Evolutionary conservation across 495 filamentous ascomycete species (phyloP).

Genomic region (Cryomyces antarcticus): DNA sequence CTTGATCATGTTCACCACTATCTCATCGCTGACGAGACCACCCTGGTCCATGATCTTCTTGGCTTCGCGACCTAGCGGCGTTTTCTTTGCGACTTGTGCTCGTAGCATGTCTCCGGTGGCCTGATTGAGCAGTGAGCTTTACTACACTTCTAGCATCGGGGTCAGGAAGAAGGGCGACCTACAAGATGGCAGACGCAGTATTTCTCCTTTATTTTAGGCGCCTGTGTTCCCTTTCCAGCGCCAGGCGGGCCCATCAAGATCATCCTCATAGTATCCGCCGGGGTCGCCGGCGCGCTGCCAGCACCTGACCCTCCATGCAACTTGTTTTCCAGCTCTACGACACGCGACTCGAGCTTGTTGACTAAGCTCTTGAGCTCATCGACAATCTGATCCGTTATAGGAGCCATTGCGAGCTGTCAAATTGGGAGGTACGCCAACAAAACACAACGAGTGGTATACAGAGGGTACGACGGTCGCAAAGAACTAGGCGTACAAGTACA

Average conservation of each 20-base stretch:
- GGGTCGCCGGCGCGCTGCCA: slow-evolving; percentile 27
- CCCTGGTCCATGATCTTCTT: slow-evolving; percentile 99
- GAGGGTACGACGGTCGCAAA: too few species aligned
- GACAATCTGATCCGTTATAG: slow-evolving; percentile 14
- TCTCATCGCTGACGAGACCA: slow-evolving; percentile 94
- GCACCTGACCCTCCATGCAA: slow-evolving; percentile 27
- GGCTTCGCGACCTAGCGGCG: slow-evolving; percentile 75
- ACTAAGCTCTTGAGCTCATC: slow-evolving; percentile 33
- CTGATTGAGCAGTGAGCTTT: slow-evolving; percentile 22
- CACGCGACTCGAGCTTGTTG: slow-evolving; percentile 61
- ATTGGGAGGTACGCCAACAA: too few species aligned
- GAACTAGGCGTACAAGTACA: too few species aligned
- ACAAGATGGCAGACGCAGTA: slow-evolving; percentile 94
- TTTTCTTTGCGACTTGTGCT: slow-evolving; percentile 97
- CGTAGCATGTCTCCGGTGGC: slow-evolving; percentile 98
- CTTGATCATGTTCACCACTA: slow-evolving; percentile 99
- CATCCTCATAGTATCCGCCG: slow-evolving; percentile 51
- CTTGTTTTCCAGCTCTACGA: slow-evolving; percentile 54
- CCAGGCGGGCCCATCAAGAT: slow-evolving; percentile 95
- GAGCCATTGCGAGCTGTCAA: slow-evolving; percentile 11
- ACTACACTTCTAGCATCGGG: neutral
- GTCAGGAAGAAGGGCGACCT: slow-evolving; percentile 19
- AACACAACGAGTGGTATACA: too few species aligned
- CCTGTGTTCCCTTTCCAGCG: slow-evolving; percentile 97
- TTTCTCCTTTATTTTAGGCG: slow-evolving; percentile 92